A percentile compares a stretch with the other conserved stretches of the same genome.
phyloP scores from a whole-genome alignment of 164 flowering plant species.

The Nelumbo lutea region DNA sequence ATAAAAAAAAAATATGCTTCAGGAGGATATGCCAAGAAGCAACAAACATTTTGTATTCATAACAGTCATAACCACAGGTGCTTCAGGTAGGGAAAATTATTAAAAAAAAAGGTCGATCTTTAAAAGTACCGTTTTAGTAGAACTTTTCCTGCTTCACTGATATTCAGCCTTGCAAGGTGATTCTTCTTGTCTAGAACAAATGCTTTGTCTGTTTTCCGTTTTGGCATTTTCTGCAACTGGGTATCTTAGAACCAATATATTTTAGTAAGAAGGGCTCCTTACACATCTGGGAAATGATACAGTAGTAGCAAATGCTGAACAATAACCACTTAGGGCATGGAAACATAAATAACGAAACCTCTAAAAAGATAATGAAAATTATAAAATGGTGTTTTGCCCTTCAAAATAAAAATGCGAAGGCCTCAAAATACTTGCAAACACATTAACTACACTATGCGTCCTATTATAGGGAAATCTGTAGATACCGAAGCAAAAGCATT shows the following conservation, averaged over 20 bases:
- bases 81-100: no score
- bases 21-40: no score
- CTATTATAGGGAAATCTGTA: no score
- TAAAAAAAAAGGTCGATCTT: no score
- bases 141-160: constrained; percentile 73
- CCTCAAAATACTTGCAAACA: no score
- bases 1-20: no score
- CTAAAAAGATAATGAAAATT: neutral
- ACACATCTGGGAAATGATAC: neutral
- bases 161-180: constrained; percentile 81
- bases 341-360: neutral
- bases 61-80: no score
- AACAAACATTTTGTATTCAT: no score
- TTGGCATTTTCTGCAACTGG: constrained; percentile 95
- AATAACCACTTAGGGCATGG: neutral
- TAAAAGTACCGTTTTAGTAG: constrained; percentile 65
- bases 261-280: constrained; percentile 21
- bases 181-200: constrained; percentile 80
- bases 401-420: no score
- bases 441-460: no score
- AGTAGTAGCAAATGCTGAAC: neutral
- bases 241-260: constrained; percentile 58
- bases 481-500: no score
- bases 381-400: no score
- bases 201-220: constrained; percentile 86